These are phyloP conservation scores for Yarrowia sp. DNA, from an alignment of 805 yeast species.

Conservation along the genomic window DNA sequence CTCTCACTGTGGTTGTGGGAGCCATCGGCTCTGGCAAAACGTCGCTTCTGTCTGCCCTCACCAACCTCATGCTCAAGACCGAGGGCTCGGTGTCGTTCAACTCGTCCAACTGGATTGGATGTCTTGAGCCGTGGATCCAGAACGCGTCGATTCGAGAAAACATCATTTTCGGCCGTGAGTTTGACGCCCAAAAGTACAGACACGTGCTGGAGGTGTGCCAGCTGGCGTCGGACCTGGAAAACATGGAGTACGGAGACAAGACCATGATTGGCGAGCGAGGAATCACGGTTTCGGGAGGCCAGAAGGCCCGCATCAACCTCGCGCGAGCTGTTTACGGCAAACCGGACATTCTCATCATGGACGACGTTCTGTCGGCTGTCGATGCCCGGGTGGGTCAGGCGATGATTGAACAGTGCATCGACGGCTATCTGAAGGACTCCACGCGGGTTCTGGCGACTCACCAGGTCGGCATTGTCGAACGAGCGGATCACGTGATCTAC, in stretches of 20 bases:
- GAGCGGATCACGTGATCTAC: constrained; percentile 75
- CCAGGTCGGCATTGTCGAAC: constrained; percentile 71
- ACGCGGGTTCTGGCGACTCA: constrained; percentile 86
- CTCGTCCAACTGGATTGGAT: constrained; percentile 59
- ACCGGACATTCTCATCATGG: constrained; percentile 70
- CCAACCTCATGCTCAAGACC: constrained; percentile 70
- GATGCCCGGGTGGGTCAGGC: constrained; percentile 85
- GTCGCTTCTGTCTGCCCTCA: constrained; percentile 70
- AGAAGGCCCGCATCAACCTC: constrained; percentile 81
- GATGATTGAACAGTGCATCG: constrained; percentile 71
- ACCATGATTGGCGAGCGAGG: constrained; percentile 92
- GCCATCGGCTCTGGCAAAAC: constrained; percentile 84
- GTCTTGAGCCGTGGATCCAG: constrained; percentile 86
- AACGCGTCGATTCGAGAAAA: constrained; percentile 79
- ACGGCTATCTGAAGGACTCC: constrained; percentile 61
- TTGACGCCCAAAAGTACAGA: constrained; percentile 58
- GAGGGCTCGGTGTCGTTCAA: constrained; percentile 58
- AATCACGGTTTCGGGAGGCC: constrained; percentile 88
- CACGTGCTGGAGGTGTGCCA: constrained; percentile 69
- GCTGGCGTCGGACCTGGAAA: constrained; percentile 66
- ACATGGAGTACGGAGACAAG: constrained; percentile 73
- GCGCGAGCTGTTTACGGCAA: constrained; percentile 82
- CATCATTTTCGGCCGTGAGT: constrained; percentile 70
- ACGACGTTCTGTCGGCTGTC: constrained; percentile 86
- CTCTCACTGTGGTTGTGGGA: constrained; percentile 78